These are phyloP conservation scores for Leccinum subgranulosum DNA, from an alignment of 768 basidiomycete genomes.

Conservation along the genomic window DNA sequence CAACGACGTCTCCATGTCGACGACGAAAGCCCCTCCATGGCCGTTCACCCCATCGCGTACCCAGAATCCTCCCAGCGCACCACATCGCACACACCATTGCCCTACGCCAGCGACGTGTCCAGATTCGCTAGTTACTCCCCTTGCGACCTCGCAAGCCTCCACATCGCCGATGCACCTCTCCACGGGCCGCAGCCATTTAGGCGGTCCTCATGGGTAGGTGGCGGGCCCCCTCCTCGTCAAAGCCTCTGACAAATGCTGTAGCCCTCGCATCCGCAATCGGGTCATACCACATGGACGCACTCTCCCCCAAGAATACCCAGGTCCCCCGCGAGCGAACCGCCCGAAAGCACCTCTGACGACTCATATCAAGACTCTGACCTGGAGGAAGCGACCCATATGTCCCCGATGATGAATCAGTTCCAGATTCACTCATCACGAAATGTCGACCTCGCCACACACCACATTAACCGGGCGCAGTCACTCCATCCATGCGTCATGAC, in stretches of 20 bases:
- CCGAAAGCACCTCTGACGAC: conserved; percentile 30
- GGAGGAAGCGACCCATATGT: conserved; percentile 27
- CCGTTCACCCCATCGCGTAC: conserved; percentile 13
- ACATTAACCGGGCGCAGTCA: conserved; percentile 10
- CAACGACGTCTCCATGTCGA: conserved; percentile 11
- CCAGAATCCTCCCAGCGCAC: conserved; percentile 33
- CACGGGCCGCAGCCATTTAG: conserved; percentile 14
- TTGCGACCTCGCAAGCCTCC: conserved; percentile 7
- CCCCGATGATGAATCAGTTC: conserved; percentile 31
- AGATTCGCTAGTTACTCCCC: conserved; percentile 10
- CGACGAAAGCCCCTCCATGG: background rate
- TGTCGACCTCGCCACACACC: conserved; percentile 2
- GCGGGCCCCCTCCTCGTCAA: background rate
- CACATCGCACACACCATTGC: conserved; percentile 19
- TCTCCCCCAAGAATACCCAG: conserved; percentile 9
- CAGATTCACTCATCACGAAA: conserved; percentile 22
- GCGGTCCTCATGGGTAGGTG: conserved; percentile 27
- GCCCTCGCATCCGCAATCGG: conserved; percentile 17
- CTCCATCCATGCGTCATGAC: conserved; percentile 30
- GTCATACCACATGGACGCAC: conserved; percentile 14
- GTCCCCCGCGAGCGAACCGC: conserved; percentile 29
- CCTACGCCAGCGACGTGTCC: conserved; percentile 13
- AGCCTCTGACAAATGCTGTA: conserved; percentile 18
- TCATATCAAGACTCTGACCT: conserved; percentile 29
- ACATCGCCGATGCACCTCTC: conserved; percentile 8